Evolutionary conservation across 805 yeast genomes (phyloP).

Genomic region (Metschnikowia bowlesiae): DNA sequence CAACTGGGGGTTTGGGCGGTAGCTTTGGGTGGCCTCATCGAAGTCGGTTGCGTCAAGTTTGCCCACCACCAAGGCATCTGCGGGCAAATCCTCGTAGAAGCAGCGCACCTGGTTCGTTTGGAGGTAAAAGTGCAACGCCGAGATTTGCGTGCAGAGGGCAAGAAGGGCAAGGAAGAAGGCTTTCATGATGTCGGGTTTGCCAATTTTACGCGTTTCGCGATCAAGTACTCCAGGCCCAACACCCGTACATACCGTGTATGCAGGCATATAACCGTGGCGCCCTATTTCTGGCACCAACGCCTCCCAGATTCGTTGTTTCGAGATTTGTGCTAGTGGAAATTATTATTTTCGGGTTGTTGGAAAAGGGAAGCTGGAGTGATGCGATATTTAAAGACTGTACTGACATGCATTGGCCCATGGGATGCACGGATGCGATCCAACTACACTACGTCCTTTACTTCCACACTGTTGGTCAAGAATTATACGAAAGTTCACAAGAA

Average conservation of each 20-base stretch:
- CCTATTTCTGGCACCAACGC: no score
- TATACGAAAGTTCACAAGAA: no score
- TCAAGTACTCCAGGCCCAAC: not conserved
- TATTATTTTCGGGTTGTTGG: no score
- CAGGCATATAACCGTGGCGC: no score
- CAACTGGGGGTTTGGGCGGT: conserved; percentile 51
- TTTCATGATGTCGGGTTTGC: conserved; percentile 4
- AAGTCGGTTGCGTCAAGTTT: conserved; percentile 63
- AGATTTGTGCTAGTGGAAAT: no score
- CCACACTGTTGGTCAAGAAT: no score
- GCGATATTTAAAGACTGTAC: no score
- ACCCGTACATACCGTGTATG: not conserved
- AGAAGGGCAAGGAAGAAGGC: conserved; percentile 8
- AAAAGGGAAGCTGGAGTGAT: no score
- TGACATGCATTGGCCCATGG: no score
- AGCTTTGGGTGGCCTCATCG: conserved; percentile 43
- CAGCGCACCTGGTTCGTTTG: conserved; percentile 74
- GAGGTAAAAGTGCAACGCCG: conserved; percentile 73
- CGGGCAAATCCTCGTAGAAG: conserved; percentile 76
- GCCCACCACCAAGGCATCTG: conserved; percentile 78
- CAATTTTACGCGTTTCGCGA: not conserved
- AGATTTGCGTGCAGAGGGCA: conserved; percentile 10
- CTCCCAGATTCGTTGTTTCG: no score
- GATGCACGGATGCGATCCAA: no score
- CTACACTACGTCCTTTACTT: no score